Base-by-base conservation (phyloP, 179 eudicot genomes). In the Dionaea muscipula region DNA sequence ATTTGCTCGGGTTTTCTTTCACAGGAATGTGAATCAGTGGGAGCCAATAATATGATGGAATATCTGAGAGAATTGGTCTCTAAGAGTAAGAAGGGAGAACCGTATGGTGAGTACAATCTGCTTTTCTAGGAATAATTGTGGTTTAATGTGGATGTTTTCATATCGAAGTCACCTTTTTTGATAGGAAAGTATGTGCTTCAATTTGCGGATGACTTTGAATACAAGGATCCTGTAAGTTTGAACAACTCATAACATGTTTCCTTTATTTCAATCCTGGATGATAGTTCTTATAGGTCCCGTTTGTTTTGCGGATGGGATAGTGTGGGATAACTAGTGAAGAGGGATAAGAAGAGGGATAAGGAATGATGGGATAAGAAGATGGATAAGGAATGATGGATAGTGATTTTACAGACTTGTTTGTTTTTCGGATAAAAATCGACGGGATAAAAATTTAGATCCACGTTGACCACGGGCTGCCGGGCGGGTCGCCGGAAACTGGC, bases 11-110 rank as follows among this genome's bases (percentile, higher is more conserved):
- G 53, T 14, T 22, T 12, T 25, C 25, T 23, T 21, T 59, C 60
- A 48, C 74, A 90, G 97, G 97, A 91, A 68, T 91, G 98, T 76
- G 91, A 87, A 70, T 87, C 98, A 21, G 95, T 84, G 66, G 98
- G 91, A 69, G 98, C 98, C 54, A 91, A 78, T 69, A 82, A 84
- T 63, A 87, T 91, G 97, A 61, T 87, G 31, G 88, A 82, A 11
- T 74, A 82, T 77, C 86, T 91, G 40, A 63, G 95, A 65, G 91
- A 84, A 48, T 68, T 91, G 66, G 60, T 82, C 57, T 80, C 91
- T 10, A 84, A 74, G 69, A 80, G 91, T 81, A 87, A 84, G 76
- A 41, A 72, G 22, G 95, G 98, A 51, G 95, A 87, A 39, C 68
- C 46, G 49, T 87, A 82, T 68, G 95, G 95, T 91, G 56, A 45